Conservation (phyloP, 129 eudicot genomes). For the Helichrysum umbraculigerum region DNA sequence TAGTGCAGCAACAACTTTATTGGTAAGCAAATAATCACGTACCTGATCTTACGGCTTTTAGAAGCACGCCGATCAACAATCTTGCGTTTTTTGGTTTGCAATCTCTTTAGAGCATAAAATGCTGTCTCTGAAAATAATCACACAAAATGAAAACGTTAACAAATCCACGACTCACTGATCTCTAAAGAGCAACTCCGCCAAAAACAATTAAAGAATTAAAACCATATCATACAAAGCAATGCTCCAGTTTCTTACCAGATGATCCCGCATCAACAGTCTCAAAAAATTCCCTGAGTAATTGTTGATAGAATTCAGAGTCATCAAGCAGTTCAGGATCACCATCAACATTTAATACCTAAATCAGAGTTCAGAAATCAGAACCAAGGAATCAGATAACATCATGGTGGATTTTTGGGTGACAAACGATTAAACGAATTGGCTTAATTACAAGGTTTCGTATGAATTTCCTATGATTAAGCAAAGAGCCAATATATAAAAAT, state of each 20-base stretch:
- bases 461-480: background rate
- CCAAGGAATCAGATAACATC: background rate
- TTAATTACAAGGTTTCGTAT: background rate
- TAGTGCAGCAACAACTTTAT: background rate
- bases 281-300: constrained; percentile 77
- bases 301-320: constrained; percentile 88
- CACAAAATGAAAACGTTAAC: background rate
- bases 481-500: background rate
- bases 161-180: background rate
- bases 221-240: constrained; percentile 1
- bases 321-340: constrained; percentile 95
- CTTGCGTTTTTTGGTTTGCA: constrained; percentile 81
- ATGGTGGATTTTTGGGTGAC: constrained; percentile 1
- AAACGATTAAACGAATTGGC: background rate
- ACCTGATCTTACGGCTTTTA: constrained; percentile 93
- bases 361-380: background rate
- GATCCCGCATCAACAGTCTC: constrained; percentile 77
- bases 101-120: constrained; percentile 75
- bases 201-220: background rate
- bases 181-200: background rate
- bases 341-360: constrained; percentile 48
- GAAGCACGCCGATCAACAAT: constrained; percentile 92
- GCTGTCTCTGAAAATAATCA: constrained; percentile 56
- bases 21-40: background rate
- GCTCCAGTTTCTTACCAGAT: constrained; percentile 54